Conservation (phyloP, 2,329 filamentous ascomycete species). For the Phyllosticta ampelicida region DNA sequence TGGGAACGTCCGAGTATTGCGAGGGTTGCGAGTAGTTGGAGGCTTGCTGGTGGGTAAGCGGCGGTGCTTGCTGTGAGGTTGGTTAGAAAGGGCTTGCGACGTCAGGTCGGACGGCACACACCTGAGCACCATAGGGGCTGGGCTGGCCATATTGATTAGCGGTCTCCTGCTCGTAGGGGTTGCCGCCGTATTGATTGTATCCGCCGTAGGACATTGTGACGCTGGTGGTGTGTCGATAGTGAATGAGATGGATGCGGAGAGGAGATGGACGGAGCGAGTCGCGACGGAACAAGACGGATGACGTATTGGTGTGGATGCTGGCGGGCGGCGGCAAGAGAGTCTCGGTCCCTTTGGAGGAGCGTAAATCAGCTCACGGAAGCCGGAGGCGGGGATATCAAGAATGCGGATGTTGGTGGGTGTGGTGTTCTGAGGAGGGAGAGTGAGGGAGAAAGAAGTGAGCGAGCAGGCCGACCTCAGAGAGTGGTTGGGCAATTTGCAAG, state of each 20-base stretch:
- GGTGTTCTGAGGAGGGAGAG: background rate
- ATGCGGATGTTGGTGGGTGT: background rate
- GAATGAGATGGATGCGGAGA: conserved; percentile 17
- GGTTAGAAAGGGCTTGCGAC: conserved; percentile 18
- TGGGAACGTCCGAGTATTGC: conserved; percentile 21
- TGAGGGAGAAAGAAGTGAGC: background rate
- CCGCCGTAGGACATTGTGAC: conserved; percentile 13
- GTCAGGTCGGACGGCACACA: conserved; percentile 26
- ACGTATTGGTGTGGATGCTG: conserved; percentile 3
- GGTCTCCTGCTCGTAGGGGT: conserved; percentile 45
- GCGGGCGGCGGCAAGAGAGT: background rate
- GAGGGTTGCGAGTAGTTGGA: conserved; percentile 30
- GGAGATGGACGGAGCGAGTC: background rate
- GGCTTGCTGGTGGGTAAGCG: conserved; percentile 23
- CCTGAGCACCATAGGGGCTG: conserved; percentile 8
- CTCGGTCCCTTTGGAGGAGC: background rate
- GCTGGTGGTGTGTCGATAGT: conserved; percentile 12
- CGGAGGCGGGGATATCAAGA: background rate
- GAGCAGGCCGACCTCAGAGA: background rate
- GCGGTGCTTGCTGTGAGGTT: conserved; percentile 14
- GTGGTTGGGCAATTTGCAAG: conserved; percentile 2
- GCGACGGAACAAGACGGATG: conserved; percentile 2
- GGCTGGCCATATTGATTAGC: conserved; percentile 48
- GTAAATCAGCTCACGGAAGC: background rate
- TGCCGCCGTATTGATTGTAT: conserved; percentile 41